A percentile compares a stretch with the other conserved stretches of the same genome.
Conservation (phyloP, 1,284 basidiomycete genomes). For the Cutaneotrichosporon sp. region DNA sequence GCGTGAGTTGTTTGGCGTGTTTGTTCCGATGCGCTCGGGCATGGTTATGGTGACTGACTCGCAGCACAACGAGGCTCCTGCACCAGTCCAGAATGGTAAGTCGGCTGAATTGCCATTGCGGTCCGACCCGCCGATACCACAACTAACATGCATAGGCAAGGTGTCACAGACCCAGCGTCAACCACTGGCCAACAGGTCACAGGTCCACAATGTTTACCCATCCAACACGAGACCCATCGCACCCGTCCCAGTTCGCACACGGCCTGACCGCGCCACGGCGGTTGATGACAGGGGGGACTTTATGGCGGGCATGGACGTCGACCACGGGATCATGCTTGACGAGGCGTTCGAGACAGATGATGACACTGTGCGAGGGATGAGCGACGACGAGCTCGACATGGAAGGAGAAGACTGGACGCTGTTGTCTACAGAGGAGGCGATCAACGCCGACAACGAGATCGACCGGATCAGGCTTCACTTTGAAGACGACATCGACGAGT, state of each 20-base stretch:
- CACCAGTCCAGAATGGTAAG: conserved; percentile 2
- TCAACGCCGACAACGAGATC: conserved; percentile 42
- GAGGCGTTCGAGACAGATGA: conserved; percentile 25
- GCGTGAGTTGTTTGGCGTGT: conserved; percentile 2
- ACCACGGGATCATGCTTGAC: conserved; percentile 23
- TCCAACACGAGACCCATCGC: conserved; percentile 41
- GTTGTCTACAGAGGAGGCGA: conserved; percentile 56
- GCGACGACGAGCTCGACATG: conserved; percentile 53
- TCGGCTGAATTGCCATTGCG: neutral
- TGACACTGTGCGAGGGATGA: conserved; percentile 16
- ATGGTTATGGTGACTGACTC: conserved; percentile 5
- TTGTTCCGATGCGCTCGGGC: neutral
- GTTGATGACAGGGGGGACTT: conserved; percentile 17
- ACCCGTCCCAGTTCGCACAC: conserved; percentile 40
- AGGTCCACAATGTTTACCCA: conserved; percentile 24
- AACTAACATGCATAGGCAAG: conserved; percentile 26
- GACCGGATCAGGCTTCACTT: conserved; percentile 49
- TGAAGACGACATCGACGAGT: conserved; percentile 76
- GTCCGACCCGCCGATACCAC: neutral
- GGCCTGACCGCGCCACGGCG: conserved; percentile 25
- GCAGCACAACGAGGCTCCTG: conserved; percentile 24
- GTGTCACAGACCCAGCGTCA: conserved; percentile 31
- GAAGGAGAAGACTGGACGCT: conserved; percentile 65
- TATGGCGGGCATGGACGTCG: conserved; percentile 46
- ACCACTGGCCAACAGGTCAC: conserved; percentile 36